Percentiles rank a stretch among this genome's conserved stretches.
Conservation (phyloP, 306 rosid genomes). For the Phaseolus lunatus region DNA sequence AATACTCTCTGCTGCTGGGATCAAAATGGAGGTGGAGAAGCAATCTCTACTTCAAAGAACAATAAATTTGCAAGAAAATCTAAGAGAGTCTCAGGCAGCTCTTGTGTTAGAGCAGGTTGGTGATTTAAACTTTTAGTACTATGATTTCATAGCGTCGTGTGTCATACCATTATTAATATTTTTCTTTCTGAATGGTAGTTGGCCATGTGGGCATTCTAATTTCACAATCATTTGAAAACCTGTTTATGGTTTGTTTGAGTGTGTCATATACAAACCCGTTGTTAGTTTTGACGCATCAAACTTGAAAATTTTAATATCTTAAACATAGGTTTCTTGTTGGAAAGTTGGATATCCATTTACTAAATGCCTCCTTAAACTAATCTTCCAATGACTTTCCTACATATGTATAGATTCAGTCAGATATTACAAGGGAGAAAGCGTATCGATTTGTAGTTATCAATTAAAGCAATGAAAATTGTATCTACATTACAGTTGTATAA, state of each 20-base stretch:
- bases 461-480: slow-evolving; percentile 1
- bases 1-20: slow-evolving; percentile 92
- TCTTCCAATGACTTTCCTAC: neutral
- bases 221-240: slow-evolving; percentile 15
- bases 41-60: slow-evolving; percentile 81
- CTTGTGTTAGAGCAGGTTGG: slow-evolving; percentile 90
- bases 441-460: neutral
- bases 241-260: neutral
- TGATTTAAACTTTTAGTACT: slow-evolving; percentile 30
- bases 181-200: slow-evolving; percentile 23
- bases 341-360: slow-evolving; percentile 15
- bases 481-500: slow-evolving; percentile 1
- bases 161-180: neutral
- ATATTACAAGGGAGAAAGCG: neutral
- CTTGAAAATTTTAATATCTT: slow-evolving; percentile 10
- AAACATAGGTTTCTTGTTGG: slow-evolving; percentile 14
- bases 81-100: slow-evolving; percentile 82
- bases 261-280: neutral
- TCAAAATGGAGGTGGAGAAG: slow-evolving; percentile 86
- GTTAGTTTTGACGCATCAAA: neutral
- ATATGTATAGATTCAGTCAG: neutral
- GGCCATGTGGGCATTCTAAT: slow-evolving; percentile 16
- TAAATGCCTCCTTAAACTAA: slow-evolving; percentile 11
- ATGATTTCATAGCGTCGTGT: slow-evolving; percentile 22
- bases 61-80: slow-evolving; percentile 77